These are phyloP conservation scores for Aureobasidium sp. DNA, from an alignment of 2,329 filamentous ascomycete species.

Conservation along the genomic window DNA sequence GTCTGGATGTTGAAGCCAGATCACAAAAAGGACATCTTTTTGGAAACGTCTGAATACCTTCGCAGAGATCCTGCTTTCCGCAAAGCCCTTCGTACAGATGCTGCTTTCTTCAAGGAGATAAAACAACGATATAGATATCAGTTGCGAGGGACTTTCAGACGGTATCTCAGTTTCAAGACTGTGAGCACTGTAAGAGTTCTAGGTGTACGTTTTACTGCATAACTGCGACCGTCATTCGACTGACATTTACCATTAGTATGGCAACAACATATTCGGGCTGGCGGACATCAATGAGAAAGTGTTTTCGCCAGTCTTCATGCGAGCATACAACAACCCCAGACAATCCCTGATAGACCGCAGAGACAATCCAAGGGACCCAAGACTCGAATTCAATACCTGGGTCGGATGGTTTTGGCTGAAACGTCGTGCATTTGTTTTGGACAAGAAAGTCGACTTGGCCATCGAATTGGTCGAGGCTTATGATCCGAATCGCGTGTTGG, in stretches of 20 bases:
- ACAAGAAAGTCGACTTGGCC: background rate
- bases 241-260: background rate
- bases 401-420: background rate
- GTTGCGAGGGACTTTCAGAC: background rate
- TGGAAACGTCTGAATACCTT: background rate
- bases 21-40: background rate
- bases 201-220: background rate
- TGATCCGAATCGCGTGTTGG: background rate
- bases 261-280: background rate
- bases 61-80: background rate
- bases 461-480: slow-evolving; percentile 1
- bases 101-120: background rate
- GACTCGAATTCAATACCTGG: background rate
- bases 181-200: slow-evolving; percentile 5
- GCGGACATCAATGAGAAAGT: background rate
- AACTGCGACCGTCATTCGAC: background rate
- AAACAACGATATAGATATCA: background rate
- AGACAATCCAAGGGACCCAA: background rate
- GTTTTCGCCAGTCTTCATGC: slow-evolving; percentile 8
- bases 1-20: background rate
- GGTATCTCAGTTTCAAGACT: background rate
- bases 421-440: background rate
- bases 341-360: background rate
- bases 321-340: background rate
- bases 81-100: background rate